Evolutionary conservation across 208 protist genomes (phyloP).

Genomic region (Leishmania lainsoni): DNA sequence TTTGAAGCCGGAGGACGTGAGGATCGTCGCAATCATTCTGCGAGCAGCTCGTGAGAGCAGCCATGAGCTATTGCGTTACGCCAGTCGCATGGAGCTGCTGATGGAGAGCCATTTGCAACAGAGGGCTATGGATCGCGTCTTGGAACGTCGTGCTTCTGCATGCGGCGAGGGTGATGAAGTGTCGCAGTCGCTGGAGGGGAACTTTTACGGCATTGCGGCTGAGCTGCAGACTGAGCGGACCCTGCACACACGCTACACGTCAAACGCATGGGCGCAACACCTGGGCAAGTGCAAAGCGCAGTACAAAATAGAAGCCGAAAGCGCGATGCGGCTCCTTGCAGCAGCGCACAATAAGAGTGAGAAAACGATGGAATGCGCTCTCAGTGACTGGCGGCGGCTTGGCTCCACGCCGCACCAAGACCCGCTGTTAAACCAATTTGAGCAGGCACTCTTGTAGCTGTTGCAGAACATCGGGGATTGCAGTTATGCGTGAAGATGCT

Average conservation of each 20-base stretch:
- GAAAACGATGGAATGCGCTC: slow-evolving; percentile 3
- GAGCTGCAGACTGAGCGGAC: slow-evolving; percentile 50
- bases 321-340: slow-evolving; percentile 44
- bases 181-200: slow-evolving; percentile 7
- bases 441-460: slow-evolving; percentile 46
- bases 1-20: slow-evolving; percentile 46
- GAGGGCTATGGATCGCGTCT: slow-evolving; percentile 46
- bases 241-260: slow-evolving; percentile 55
- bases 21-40: slow-evolving; percentile 49
- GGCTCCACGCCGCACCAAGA: slow-evolving; percentile 46
- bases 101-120: slow-evolving; percentile 64
- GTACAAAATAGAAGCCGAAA: slow-evolving; percentile 33
- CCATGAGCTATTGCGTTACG: slow-evolving; percentile 49
- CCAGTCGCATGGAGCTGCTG: slow-evolving; percentile 61
- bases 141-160: slow-evolving; percentile 28
- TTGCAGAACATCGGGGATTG: too few species aligned
- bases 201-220: slow-evolving; percentile 50
- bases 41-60: slow-evolving; percentile 59
- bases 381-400: slow-evolving; percentile 53
- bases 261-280: slow-evolving; percentile 64
- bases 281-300: slow-evolving; percentile 25
- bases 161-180: slow-evolving; percentile 1
- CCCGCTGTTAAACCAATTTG: slow-evolving; percentile 53
- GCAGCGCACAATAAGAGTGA: slow-evolving; percentile 14
- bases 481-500: not conserved